Conservation (phyloP, 768 basidiomycete genomes). For the Lactifluus echinatus region DNA sequence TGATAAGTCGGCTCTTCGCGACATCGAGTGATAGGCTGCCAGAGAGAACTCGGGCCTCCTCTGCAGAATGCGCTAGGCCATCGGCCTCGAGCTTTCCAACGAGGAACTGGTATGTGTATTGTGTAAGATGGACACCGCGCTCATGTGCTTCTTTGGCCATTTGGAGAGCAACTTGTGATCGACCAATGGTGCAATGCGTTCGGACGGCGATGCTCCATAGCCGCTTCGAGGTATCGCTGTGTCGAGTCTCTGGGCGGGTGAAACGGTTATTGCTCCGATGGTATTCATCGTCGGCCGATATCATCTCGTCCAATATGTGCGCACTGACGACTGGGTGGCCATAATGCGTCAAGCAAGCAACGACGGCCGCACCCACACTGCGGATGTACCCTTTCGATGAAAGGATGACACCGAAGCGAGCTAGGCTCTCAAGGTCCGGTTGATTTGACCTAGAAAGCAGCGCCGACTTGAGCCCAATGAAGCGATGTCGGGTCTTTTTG, state of each 20-base stretch:
- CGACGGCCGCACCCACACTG: slow-evolving; percentile 11
- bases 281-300: slow-evolving; percentile 25
- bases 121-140: slow-evolving; percentile 27
- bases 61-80: background rate
- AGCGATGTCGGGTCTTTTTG: background rate
- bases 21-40: background rate
- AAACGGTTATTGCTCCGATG: background rate
- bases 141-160: slow-evolving; percentile 33
- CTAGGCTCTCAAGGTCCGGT: slow-evolving; percentile 31
- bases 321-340: slow-evolving; percentile 28
- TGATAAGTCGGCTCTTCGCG: slow-evolving; percentile 1
- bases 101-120: slow-evolving; percentile 30
- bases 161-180: slow-evolving; percentile 35
- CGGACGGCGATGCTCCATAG: slow-evolving; percentile 36
- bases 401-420: slow-evolving; percentile 36
- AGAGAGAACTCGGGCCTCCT: background rate
- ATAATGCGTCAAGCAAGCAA: slow-evolving; percentile 39
- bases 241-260: background rate
- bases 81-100: slow-evolving; percentile 24
- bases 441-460: slow-evolving; percentile 26
- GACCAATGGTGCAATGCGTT: slow-evolving; percentile 32
- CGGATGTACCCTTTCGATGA: slow-evolving; percentile 39
- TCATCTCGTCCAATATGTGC: slow-evolving; percentile 32
- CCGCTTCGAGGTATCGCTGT: slow-evolving; percentile 5
- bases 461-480: slow-evolving; percentile 28